Evolutionary conservation across 805 yeast species (phyloP).

Genomic region (Saccharomyces eubayanus): DNA sequence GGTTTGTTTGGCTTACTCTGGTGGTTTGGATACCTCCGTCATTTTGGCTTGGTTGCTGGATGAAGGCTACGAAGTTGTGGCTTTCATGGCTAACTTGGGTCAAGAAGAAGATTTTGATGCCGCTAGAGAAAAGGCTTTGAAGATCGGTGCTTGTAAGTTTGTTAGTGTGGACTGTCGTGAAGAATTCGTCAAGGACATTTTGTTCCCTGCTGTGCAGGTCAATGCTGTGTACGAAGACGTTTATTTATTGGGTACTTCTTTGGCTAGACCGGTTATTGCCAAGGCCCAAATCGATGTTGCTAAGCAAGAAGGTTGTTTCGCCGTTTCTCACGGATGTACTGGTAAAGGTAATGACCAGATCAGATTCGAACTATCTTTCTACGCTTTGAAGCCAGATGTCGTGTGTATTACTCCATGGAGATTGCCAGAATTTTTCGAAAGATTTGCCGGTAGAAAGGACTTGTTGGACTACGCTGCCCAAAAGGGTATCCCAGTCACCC

Average conservation of each 20-base stretch:
- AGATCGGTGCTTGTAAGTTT: conserved; percentile 94
- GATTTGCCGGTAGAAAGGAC: conserved; percentile 97
- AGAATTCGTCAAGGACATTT: conserved; percentile 86
- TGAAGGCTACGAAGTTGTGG: conserved; percentile 95
- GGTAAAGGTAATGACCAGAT: conserved; percentile 99
- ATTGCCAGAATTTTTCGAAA: conserved; percentile 85
- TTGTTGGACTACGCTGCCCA: conserved; percentile 86
- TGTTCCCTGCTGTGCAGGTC: conserved; percentile 93
- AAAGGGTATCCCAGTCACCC: conserved; percentile 89
- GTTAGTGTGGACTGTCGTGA: conserved; percentile 90
- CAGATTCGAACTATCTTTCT: conserved; percentile 92
- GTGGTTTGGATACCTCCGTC: conserved; percentile 97
- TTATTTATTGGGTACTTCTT: conserved; percentile 90
- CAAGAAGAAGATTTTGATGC: conserved; percentile 99
- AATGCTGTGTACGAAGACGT: conserved; percentile 98
- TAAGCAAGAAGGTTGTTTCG: conserved; percentile 94
- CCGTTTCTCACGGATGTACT: conserved; percentile 98
- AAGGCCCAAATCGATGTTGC: conserved; percentile 97
- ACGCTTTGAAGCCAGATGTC: conserved; percentile 96
- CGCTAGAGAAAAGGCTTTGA: conserved; percentile 90
- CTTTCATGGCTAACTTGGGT: conserved; percentile 97
- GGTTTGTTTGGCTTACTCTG: conserved; percentile 98
- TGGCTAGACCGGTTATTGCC: conserved; percentile 98
- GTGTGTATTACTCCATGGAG: conserved; percentile 99
- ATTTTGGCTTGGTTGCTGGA: conserved; percentile 97